These are phyloP conservation scores for Xylaria sp. DNA, from an alignment of 2,329 filamentous ascomycete species.

Conservation along the genomic window DNA sequence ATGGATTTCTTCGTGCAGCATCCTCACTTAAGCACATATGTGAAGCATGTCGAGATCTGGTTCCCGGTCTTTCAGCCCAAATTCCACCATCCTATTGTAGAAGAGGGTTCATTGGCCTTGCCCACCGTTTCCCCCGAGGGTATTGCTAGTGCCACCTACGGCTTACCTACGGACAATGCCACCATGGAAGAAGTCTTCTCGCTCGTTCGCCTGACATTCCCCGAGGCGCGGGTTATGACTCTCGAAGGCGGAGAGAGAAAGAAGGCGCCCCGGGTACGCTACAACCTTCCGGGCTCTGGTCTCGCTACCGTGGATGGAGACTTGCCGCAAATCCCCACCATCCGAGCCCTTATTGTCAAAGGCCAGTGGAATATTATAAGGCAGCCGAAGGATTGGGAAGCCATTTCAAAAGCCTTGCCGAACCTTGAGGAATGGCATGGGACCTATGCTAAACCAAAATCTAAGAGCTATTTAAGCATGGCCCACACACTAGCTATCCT, in stretches of 20 bases:
- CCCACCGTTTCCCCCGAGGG: conserved; percentile 67
- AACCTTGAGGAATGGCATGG: conserved; percentile 72
- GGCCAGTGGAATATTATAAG: conserved; percentile 83
- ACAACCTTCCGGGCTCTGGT: conserved; percentile 50
- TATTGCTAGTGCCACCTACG: conserved; percentile 68
- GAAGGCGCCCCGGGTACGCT: conserved; percentile 77
- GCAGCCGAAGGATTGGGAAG: conserved; percentile 69
- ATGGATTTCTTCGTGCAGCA: conserved; percentile 69
- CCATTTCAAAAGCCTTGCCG: conserved; percentile 71
- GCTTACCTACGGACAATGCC: conserved; percentile 72
- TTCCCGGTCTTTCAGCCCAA: conserved; percentile 77
- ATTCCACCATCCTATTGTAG: conserved; percentile 56
- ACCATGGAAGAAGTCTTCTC: conserved; percentile 76
- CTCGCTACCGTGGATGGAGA: conserved; percentile 48
- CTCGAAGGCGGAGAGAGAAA: conserved; percentile 82
- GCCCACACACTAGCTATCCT: conserved; percentile 69
- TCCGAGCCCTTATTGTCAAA: conserved; percentile 76
- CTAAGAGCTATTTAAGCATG: conserved; percentile 78
- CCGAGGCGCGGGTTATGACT: conserved; percentile 73
- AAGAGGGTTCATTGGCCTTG: conserved; percentile 57
- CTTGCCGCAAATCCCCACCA: conserved; percentile 62
- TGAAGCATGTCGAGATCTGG: conserved; percentile 81
- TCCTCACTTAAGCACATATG: conserved; percentile 69
- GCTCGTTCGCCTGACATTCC: conserved; percentile 69
- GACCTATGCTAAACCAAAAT: conserved; percentile 77